Percentiles rank a stretch among this genome's conserved stretches.
phyloP scores from a whole-genome alignment of 139 green algal genomes.

The Tetraselmis striata region DNA sequence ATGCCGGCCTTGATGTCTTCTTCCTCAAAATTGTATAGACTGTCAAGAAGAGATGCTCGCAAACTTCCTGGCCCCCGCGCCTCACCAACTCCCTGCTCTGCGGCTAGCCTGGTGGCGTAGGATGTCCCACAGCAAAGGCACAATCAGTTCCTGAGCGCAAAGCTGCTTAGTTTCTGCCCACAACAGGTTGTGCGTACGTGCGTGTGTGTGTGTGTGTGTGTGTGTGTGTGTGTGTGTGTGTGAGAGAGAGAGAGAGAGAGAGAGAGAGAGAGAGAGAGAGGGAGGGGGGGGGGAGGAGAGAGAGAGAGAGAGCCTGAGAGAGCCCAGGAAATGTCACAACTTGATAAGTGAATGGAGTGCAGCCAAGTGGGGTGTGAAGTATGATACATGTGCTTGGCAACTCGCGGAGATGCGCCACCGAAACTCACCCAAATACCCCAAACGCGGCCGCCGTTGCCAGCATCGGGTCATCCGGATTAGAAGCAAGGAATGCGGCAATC shows the following conservation, averaged over 20 bases:
- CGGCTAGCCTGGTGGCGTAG: background rate
- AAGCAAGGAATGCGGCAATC: slow-evolving; percentile 60
- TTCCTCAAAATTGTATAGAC: slow-evolving; percentile 19
- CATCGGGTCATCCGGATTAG: slow-evolving; percentile 36
- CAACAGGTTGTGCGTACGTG: background rate
- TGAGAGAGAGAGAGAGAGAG: no score
- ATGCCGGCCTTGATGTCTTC: slow-evolving; percentile 8
- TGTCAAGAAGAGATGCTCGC: slow-evolving; percentile 51
- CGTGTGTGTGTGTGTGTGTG: no score
- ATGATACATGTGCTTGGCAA: no score
- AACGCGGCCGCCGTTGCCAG: slow-evolving; percentile 55
- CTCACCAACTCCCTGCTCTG: background rate
- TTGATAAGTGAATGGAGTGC: no score
- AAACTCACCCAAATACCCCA: slow-evolving; percentile 71
- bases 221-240: no score
- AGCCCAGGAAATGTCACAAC: no score
- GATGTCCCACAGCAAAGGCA: background rate
- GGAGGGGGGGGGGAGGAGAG: no score
- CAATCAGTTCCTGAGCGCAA: background rate
- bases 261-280: no score
- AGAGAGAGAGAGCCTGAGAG: no score
- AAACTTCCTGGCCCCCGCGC: slow-evolving; percentile 49
- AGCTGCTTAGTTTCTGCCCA: no score
- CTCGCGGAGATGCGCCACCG: no score
- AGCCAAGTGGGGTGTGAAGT: no score